These are phyloP conservation scores for Mucor racemosus DNA, from an alignment of 371 early-diverging fungal genomes.

Conservation along the genomic window DNA sequence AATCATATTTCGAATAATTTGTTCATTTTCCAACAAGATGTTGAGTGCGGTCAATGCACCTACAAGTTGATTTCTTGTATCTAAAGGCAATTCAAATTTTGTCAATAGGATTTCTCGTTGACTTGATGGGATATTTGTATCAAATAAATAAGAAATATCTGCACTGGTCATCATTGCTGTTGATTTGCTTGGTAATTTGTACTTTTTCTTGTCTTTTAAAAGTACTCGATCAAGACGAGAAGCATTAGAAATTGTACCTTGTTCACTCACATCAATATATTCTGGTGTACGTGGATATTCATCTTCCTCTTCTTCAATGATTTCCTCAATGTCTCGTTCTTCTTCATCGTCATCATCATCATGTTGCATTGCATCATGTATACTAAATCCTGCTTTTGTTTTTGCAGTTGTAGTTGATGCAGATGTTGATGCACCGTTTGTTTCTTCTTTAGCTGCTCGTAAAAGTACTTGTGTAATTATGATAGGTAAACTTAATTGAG, in stretches of 20 bases:
- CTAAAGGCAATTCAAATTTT: conserved; percentile 32
- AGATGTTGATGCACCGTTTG: background rate
- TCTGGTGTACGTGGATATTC: conserved; percentile 18
- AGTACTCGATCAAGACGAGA: conserved; percentile 26
- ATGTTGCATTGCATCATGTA: background rate
- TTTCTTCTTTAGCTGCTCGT: conserved; percentile 2
- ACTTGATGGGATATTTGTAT: conserved; percentile 9
- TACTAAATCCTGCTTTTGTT: background rate
- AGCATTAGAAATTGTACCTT: conserved; percentile 33
- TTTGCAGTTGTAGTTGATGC: background rate
- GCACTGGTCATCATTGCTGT: conserved; percentile 5
- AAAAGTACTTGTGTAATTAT: conserved; percentile 42
- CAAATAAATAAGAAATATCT: conserved; percentile 19
- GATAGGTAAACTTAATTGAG: conserved; percentile 28
- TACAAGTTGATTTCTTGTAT: conserved; percentile 27
- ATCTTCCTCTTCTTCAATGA: conserved; percentile 11
- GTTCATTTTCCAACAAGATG: conserved; percentile 45
- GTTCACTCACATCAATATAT: conserved; percentile 34
- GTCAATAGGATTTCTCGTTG: conserved; percentile 23
- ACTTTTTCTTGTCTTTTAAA: conserved; percentile 15
- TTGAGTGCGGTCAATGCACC: conserved; percentile 47
- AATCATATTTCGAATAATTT: conserved; percentile 32
- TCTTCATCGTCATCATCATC: background rate
- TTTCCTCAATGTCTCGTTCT: background rate
- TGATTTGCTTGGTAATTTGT: conserved; percentile 2